These are phyloP conservation scores for Croton laevigatus DNA, from an alignment of 441 rosid genomes.

Conservation along the genomic window DNA sequence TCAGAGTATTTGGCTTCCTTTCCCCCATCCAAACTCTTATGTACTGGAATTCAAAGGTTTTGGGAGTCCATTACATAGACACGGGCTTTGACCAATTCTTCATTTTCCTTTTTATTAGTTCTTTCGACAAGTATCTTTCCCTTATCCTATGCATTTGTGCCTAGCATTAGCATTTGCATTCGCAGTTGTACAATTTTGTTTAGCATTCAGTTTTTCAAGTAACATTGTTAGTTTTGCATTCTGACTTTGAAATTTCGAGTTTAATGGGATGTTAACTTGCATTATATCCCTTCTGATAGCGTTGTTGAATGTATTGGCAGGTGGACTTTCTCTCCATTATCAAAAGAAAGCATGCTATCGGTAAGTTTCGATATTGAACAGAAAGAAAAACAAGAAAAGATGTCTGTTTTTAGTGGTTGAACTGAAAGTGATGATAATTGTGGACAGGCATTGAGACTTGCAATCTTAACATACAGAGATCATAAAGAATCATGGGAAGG, in stretches of 20 bases:
- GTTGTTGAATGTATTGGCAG: constrained; percentile 41
- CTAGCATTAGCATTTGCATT: neutral
- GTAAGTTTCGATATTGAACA: constrained; percentile 35
- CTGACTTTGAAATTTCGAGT: neutral
- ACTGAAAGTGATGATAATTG: neutral
- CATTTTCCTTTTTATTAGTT: neutral
- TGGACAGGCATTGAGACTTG: constrained; percentile 61
- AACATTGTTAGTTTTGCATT: neutral
- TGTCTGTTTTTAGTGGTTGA: too few relatives aligned
- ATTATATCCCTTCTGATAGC: constrained; percentile 3
- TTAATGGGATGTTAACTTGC: neutral
- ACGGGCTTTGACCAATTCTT: too few relatives aligned
- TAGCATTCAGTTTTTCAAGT: neutral
- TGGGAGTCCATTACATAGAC: neutral
- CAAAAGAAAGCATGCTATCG: constrained; percentile 68
- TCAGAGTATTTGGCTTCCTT: neutral
- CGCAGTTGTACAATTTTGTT: neutral
- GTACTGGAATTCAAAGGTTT: neutral
- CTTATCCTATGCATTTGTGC: neutral
- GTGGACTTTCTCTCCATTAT: constrained; percentile 81
- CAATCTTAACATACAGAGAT: constrained; percentile 67
- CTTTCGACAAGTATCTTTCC: neutral
- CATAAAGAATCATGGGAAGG: constrained; percentile 74
- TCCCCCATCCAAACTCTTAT: neutral
- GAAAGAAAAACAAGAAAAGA: too few relatives aligned